These are phyloP conservation scores for Euphrasia confusa DNA, from an alignment of 257 asterid genomes.

Conservation along the genomic window DNA sequence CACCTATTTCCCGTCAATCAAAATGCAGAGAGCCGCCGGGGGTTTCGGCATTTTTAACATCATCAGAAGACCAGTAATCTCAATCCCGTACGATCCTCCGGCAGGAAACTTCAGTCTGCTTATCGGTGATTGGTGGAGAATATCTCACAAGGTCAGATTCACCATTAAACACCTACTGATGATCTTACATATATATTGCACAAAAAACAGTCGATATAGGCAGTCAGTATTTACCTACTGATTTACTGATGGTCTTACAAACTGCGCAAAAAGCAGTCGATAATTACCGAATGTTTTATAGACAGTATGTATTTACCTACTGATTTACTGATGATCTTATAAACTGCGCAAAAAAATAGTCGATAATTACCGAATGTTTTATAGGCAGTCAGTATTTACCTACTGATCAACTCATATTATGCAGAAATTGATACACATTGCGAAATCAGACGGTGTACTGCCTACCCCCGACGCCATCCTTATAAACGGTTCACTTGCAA, in stretches of 20 bases:
- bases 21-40: constrained; percentile 66
- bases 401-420: not conserved
- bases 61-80: constrained; percentile 59
- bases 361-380: too few relatives aligned
- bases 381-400: too few relatives aligned
- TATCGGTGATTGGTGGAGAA: constrained; percentile 69
- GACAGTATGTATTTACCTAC: too few relatives aligned
- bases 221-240: too few relatives aligned
- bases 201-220: too few relatives aligned
- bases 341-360: too few relatives aligned
- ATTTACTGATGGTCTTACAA: too few relatives aligned
- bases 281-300: too few relatives aligned
- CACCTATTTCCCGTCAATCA: constrained; percentile 66
- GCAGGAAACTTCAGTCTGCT: constrained; percentile 61
- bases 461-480: constrained; percentile 66
- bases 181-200: too few relatives aligned
- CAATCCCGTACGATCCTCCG: constrained; percentile 63
- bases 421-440: constrained; percentile 51
- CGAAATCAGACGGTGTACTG: constrained; percentile 52
- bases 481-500: constrained; percentile 47
- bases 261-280: too few relatives aligned
- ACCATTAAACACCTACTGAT: too few relatives aligned
- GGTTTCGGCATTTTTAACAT: constrained; percentile 66
- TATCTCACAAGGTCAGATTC: not conserved
- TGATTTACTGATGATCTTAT: too few relatives aligned